A percentile compares a stretch with the other conserved stretches of the same genome.
phyloP scores from a whole-genome alignment of 768 basidiomycete genomes.

The Suillus brevipes region DNA sequence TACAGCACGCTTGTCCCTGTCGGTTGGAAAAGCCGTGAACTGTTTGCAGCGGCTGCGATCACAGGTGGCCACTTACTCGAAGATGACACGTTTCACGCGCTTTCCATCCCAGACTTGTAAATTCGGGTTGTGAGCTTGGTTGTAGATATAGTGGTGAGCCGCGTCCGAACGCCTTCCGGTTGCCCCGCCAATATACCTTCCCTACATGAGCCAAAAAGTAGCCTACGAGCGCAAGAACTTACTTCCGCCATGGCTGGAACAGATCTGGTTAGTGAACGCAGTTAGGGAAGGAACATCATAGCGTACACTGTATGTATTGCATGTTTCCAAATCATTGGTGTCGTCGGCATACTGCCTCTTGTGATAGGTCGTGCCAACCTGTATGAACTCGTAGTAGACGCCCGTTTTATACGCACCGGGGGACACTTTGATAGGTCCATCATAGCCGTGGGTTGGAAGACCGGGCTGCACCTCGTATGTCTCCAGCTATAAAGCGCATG shows the following conservation, averaged over 20 bases:
- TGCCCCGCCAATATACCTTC: slow-evolving; percentile 52
- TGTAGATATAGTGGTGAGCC: slow-evolving; percentile 54
- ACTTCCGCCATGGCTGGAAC: slow-evolving; percentile 56
- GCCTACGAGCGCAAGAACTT: slow-evolving; percentile 9
- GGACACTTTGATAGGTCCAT: slow-evolving; percentile 27
- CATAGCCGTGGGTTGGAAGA: slow-evolving; percentile 22
- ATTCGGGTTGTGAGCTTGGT: slow-evolving; percentile 43
- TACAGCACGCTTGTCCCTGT: slow-evolving; percentile 33
- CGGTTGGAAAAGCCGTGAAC: neutral
- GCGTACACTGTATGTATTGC: slow-evolving; percentile 50
- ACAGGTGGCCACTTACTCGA: slow-evolving; percentile 40
- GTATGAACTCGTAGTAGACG: slow-evolving; percentile 47
- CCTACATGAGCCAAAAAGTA: neutral
- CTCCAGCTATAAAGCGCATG: slow-evolving; percentile 15
- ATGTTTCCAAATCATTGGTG: slow-evolving; percentile 43
- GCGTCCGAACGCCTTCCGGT: slow-evolving; percentile 59
- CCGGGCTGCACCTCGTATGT: slow-evolving; percentile 21
- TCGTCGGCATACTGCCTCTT: slow-evolving; percentile 45
- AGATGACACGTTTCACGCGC: slow-evolving; percentile 49
- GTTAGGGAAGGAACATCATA: neutral
- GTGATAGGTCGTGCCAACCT: slow-evolving; percentile 48
- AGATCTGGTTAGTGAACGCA: neutral
- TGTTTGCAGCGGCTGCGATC: neutral
- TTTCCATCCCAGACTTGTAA: slow-evolving; percentile 40
- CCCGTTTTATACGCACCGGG: slow-evolving; percentile 36